Evolutionary conservation across 108 stramenopile species (phyloP).

Genomic region (Cyclotella choctawhatcheeana): DNA sequence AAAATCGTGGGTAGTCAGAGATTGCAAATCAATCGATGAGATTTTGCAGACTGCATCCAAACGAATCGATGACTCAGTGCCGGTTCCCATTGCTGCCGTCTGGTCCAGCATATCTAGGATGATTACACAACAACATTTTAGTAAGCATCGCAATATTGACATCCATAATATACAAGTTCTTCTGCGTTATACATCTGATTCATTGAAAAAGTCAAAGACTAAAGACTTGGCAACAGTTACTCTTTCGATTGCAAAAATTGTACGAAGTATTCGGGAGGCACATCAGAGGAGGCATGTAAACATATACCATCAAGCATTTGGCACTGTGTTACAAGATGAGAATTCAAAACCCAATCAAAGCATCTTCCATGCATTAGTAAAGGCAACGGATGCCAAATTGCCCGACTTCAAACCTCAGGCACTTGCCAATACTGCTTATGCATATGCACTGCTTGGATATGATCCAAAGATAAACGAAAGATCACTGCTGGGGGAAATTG

Average conservation of each 20-base stretch:
- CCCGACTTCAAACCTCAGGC: not conserved
- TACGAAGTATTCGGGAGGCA: not conserved
- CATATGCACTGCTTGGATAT: conserved; percentile 6
- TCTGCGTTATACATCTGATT: no score
- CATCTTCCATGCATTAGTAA: not conserved
- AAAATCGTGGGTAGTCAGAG: not conserved
- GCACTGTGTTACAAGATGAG: not conserved
- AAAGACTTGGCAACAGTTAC: conserved; percentile 3
- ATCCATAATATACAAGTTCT: no score
- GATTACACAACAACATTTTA: no score
- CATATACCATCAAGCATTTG: not conserved
- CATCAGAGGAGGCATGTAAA: not conserved
- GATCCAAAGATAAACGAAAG: not conserved
- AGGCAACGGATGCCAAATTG: not conserved
- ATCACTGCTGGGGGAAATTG: not conserved
- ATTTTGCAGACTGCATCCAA: not conserved
- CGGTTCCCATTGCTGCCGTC: no score
- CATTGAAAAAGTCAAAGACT: no score
- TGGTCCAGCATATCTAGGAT: no score
- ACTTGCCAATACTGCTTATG: conserved; percentile 9
- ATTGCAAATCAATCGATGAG: not conserved
- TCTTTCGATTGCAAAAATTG: conserved; percentile 11
- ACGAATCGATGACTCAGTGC: no score
- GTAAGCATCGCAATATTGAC: no score
- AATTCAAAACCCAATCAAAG: not conserved